Conservation (phyloP, 2,329 filamentous ascomycete genomes). For the Cercospora zeae-maydis region DNA sequence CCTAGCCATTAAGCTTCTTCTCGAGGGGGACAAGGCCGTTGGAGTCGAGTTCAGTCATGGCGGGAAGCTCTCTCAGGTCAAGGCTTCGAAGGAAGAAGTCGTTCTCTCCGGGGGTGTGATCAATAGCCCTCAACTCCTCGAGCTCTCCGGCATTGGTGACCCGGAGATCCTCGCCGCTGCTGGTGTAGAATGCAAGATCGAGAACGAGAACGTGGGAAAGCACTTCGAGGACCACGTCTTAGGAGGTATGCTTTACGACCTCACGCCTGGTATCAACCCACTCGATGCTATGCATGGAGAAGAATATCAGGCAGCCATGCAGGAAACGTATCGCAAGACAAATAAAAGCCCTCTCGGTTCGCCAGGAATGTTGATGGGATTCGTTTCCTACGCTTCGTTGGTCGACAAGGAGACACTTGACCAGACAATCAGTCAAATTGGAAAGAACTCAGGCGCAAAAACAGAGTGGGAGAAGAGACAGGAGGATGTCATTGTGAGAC, state of each 20-base stretch:
- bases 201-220: conserved; percentile 53
- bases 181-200: conserved; percentile 46
- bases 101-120: conserved; percentile 48
- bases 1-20: conserved; percentile 28
- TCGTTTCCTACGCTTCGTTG: conserved; percentile 35
- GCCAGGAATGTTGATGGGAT: conserved; percentile 38
- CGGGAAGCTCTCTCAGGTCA: conserved; percentile 37
- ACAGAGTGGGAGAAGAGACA: conserved; percentile 38
- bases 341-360: conserved; percentile 36
- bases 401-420: conserved; percentile 31
- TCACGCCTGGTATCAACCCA: conserved; percentile 32
- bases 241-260: conserved; percentile 33
- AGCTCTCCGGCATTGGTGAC: conserved; percentile 54
- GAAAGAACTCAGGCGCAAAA: conserved; percentile 35
- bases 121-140: conserved; percentile 52
- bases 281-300: conserved; percentile 37
- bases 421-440: conserved; percentile 33
- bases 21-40: conserved; percentile 30
- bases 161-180: conserved; percentile 46
- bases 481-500: conserved; percentile 35
- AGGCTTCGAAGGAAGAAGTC: conserved; percentile 39
- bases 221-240: conserved; percentile 49
- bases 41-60: conserved; percentile 44
- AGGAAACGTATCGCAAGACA: conserved; percentile 36
- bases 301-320: conserved; percentile 36